Base-by-base conservation (phyloP, 768 basidiomycete species). In the Russula sp. region DNA sequence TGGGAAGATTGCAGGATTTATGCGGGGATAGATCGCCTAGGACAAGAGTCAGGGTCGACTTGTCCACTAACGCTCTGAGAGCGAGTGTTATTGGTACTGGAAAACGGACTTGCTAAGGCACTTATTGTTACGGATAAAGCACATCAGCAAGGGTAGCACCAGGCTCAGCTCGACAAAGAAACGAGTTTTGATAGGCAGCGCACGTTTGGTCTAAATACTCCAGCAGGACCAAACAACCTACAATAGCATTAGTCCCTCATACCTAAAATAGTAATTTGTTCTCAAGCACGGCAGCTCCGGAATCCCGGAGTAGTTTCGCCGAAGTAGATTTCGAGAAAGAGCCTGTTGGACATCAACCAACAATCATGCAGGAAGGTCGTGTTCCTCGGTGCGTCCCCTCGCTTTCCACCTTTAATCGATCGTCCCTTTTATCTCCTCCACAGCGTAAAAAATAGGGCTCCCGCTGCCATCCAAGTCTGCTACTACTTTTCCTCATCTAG, bases 391-490 rank as follows among this genome's bases (percentile, higher is more conserved):
- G 72, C 31, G 72, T 69, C 61, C 31, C 44, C 4, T 14, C 31
- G 35, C 31, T 37, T 6, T 14, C 39, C 40, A 2, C 14, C 13
- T 18, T 14, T 7, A 13, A 45, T 55, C 44, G 42, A 55, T 56
- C 40, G 32, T 65, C 34, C 39, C 52, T 63, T 44, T 39, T 34
- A 53, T 58, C n/a, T 10, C 31, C 31, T n/a, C 59, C 16, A 55
- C 60, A 91, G 90, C 61, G 94, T 98, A 67, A 95, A 96, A 82
- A 98, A 98, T 75, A 83, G 96, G 56, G 96, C 96, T 18, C 89
- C 96, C 45, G 96, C 96, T 54, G 89, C 93, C 63, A 81, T 98
- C 64, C 94, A 96, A 76, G 93, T 91, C 56, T 66, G 83, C 73
- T 57, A 27, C 6, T 22, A 37, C 44, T 39, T 55, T 35, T 10